Base-by-base conservation (phyloP, 208 protist genomes). In the Leishmania lainsoni region DNA sequence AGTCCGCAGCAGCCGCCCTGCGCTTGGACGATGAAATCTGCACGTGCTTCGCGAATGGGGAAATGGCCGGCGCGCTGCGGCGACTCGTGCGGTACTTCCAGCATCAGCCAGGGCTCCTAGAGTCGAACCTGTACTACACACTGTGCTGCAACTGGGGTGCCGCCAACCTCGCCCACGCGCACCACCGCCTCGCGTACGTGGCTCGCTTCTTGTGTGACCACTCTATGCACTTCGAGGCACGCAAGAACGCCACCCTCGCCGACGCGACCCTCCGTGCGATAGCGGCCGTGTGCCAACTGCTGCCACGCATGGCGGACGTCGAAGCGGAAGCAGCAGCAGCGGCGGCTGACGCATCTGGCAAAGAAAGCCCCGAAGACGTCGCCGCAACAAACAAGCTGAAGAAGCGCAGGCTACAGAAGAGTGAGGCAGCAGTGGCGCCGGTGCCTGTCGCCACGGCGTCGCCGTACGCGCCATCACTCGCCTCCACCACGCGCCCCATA, bases 161-260 rank as follows among this genome's bases (percentile, higher is more conserved):
- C 39, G 81, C 89, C 20, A 84, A 81, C 75, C 79, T 93, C n/a
- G 84, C 81, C 29, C 94, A 96, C 84, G 84, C 83, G 8, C 94
- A 97, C 69, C 94, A 97, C 80, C 88, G 87, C 42, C 81, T 96
- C 59, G 93, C 93, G 3, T 89, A 93, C 78, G 51, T 89, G 29
- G 74, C 80, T 42, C 91, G 94, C 51, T 59, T 82, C 74, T 89
- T 96, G 65, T 85, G 84, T 8, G 91, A 94, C 80, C 87, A 87
- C 45, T 92, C 89, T 5, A 48, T 66, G 3, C 80, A 84, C 54
- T 94, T 95, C 78, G 81, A 52, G 6, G 88, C 75, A 35, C 75
- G 71, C 20, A 92, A 91, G 63, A 91, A 87, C 54, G 86, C 69
- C 48, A 87, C 89, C 32, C 81, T 97, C 49, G 92, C 88, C 52